Percentiles rank a stretch among this genome's conserved stretches.
Conservation (phyloP, 768 basidiomycete genomes). For the Tulasnella sp. region DNA sequence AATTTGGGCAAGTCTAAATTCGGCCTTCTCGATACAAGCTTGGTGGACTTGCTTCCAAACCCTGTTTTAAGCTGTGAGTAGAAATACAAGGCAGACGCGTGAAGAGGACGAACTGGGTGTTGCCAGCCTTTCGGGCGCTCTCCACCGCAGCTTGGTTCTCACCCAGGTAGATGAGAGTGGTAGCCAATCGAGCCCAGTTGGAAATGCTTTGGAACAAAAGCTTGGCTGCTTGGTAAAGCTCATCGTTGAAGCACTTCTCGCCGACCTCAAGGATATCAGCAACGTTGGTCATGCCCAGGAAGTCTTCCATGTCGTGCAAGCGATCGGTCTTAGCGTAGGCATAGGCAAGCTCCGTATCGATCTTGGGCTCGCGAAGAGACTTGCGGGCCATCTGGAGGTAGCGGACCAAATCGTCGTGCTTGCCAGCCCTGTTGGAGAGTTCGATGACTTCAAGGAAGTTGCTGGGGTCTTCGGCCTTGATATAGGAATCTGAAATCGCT, state of each 20-base stretch:
- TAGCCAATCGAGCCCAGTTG: slow-evolving; percentile 97
- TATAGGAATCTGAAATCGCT: slow-evolving; percentile 73
- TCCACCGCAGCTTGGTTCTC: slow-evolving; percentile 99
- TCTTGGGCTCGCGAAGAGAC: slow-evolving; percentile 91
- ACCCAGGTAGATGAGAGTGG: slow-evolving; percentile 95
- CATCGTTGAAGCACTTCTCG: slow-evolving; percentile 99
- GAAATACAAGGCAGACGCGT: slow-evolving; percentile 29
- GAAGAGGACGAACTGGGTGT: slow-evolving; percentile 73
- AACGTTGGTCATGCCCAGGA: slow-evolving; percentile 96
- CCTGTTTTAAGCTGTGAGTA: slow-evolving; percentile 41
- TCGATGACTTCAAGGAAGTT: slow-evolving; percentile 96
- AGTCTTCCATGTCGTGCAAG: slow-evolving; percentile 99
- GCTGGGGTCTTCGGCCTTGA: slow-evolving; percentile 91
- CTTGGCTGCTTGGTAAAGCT: slow-evolving; percentile 95
- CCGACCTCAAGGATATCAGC: slow-evolving; percentile 95
- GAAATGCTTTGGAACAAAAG: slow-evolving; percentile 94
- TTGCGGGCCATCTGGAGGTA: slow-evolving; percentile 99
- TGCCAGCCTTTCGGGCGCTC: slow-evolving; percentile 98
- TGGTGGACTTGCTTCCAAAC: slow-evolving; percentile 99
- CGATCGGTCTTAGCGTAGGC: slow-evolving; percentile 89
- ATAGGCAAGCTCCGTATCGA: slow-evolving; percentile 96
- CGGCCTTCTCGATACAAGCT: slow-evolving; percentile 94
- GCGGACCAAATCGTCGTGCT: slow-evolving; percentile 90
- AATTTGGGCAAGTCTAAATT: slow-evolving; percentile 96
- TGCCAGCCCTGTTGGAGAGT: slow-evolving; percentile 88